Percentiles rank a stretch among this genome's conserved stretches.
Evolutionary conservation across 2,329 filamentous ascomycete species (phyloP).

Genomic region (Fusarium sp.): DNA sequence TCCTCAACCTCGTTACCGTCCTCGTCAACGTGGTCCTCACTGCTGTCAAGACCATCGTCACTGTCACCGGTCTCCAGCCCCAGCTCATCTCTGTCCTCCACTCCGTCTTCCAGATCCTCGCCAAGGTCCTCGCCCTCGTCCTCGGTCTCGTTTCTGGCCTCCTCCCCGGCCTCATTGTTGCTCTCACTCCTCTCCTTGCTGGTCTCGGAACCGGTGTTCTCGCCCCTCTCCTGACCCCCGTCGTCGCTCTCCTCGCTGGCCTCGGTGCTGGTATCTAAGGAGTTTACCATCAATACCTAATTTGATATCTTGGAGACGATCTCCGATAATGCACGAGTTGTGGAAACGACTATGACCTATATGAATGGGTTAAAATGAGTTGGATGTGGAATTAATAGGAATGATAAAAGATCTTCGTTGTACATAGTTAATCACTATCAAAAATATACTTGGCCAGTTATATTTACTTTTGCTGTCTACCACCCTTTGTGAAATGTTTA

Average conservation of each 20-base stretch:
- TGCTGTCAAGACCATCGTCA: conserved; percentile 42
- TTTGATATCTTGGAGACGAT: neutral
- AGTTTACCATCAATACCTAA: neutral
- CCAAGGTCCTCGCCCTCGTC: conserved; percentile 43
- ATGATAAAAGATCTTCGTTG: conserved; percentile 1
- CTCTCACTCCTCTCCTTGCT: conserved; percentile 45
- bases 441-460: neutral
- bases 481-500: neutral
- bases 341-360: neutral
- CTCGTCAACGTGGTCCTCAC: conserved; percentile 39
- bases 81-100: conserved; percentile 45
- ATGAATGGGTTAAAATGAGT: neutral
- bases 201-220: conserved; percentile 44
- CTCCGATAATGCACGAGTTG: neutral
- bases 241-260: conserved; percentile 42
- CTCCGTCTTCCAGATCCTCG: conserved; percentile 46
- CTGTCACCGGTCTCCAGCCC: conserved; percentile 41
- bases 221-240: conserved; percentile 44
- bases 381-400: neutral
- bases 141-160: conserved; percentile 39
- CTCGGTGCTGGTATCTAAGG: conserved; percentile 19
- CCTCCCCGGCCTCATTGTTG: conserved; percentile 43
- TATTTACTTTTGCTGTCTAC: neutral
- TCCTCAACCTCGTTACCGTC: conserved; percentile 38
- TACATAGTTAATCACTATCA: conserved; percentile 10